Base-by-base conservation (phyloP, 148 eudicot species). In the Camellia sinensis region DNA sequence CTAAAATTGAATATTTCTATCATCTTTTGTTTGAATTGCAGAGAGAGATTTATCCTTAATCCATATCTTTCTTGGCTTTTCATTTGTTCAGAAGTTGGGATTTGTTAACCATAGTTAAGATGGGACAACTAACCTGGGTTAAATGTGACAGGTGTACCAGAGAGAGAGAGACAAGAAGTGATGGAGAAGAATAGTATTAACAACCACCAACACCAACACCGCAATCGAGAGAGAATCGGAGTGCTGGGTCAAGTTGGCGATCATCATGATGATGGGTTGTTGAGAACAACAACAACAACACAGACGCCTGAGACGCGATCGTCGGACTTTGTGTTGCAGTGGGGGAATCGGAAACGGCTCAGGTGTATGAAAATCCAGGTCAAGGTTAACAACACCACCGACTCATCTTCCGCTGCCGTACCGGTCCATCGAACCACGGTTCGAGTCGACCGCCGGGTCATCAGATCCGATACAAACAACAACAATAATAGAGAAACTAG, bases 311-410 rank as follows among this genome's bases (percentile, higher is more conserved):
- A 83, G 66, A 82, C 86, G 14, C 76, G 79, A 76, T 40, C 81
- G 50, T 79, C 95, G 0, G 91, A 94, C 67, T 92, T 92, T 54
- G 90, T 88, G 53, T 80, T 94, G 79, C 92, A 89, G 91, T 94
- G 98, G 98, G 98, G 98, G 3, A 94, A 83, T 48, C 80, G 95
- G 76, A 94, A 94, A 63, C 85, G 97, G 64, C 86, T 89, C 53
- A 85, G 98, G 79, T 92, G 95, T 78, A 91, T 91, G 97, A 94
- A 94, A 91, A 84, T 87, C 80, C 94, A 92, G 79, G 88, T 63
- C 53, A 89, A 88, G 83, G 92, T 29, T 29, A 29, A 86, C 79
- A 84, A 87, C 52, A 54, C 13, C 56, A 37, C 70, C 9, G 78
- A 68, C 22, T 71, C 62, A 14, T 71, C 85, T 18, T 11, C 78